These are phyloP conservation scores for Acmispon strigosus DNA, from an alignment of 306 rosid genomes.

Conservation along the genomic window DNA sequence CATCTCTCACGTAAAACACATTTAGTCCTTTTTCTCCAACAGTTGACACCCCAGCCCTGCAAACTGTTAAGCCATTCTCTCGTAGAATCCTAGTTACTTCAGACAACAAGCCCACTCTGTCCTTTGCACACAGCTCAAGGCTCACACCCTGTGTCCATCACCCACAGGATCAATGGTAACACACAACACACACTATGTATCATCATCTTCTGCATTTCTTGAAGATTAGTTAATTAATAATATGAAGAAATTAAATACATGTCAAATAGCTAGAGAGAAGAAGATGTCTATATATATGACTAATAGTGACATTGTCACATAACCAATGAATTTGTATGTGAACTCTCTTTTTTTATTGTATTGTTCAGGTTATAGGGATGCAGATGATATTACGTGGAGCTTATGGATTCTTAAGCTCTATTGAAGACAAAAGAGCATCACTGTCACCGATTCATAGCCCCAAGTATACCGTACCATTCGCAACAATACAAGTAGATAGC, in stretches of 20 bases:
- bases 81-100: slow-evolving; percentile 69
- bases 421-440: slow-evolving; percentile 38
- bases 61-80: slow-evolving; percentile 61
- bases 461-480: slow-evolving; percentile 29
- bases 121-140: slow-evolving; percentile 70
- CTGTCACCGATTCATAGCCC: slow-evolving; percentile 33
- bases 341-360: neutral
- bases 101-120: slow-evolving; percentile 65
- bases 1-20: slow-evolving; percentile 74
- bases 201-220: neutral
- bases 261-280: neutral
- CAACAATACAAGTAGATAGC: slow-evolving; percentile 33
- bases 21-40: slow-evolving; percentile 70
- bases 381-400: slow-evolving; percentile 37
- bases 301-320: neutral
- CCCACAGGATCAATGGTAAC: neutral
- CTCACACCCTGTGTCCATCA: slow-evolving; percentile 53
- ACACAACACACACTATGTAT: neutral
- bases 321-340: too few relatives aligned
- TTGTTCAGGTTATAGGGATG: slow-evolving; percentile 15
- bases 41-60: slow-evolving; percentile 69
- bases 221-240: neutral
- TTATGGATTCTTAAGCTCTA: slow-evolving; percentile 42
- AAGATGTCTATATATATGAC: neutral
- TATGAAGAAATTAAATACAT: neutral